phyloP scores from a whole-genome alignment of 2,329 filamentous ascomycete genomes.

The Cladosporium sp. region DNA sequence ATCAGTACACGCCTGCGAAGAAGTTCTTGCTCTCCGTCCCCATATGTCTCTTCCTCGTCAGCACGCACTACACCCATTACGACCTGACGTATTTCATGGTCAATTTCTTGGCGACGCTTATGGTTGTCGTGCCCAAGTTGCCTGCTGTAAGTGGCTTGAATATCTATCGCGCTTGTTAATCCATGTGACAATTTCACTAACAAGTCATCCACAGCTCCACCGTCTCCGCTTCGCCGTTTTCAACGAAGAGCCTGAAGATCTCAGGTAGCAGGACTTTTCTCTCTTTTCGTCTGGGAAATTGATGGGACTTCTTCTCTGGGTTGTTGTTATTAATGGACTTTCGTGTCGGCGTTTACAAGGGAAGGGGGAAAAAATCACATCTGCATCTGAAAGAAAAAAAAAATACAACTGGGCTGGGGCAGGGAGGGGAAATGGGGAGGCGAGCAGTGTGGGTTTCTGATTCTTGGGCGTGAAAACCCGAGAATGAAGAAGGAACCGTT shows the following conservation, averaged over 20 bases:
- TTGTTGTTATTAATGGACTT: too few species aligned
- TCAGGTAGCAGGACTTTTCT: slow-evolving; percentile 18
- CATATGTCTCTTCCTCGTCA: slow-evolving; percentile 89
- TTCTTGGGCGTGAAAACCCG: too few species aligned
- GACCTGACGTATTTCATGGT: slow-evolving; percentile 95
- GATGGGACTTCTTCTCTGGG: too few species aligned
- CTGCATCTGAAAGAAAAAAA: too few species aligned
- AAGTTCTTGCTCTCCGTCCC: slow-evolving; percentile 96
- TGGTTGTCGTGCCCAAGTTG: slow-evolving; percentile 92
- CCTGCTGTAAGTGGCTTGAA: slow-evolving; percentile 68
- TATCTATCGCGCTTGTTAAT: not conserved
- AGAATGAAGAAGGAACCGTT: too few species aligned
- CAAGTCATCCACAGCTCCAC: slow-evolving; percentile 27
- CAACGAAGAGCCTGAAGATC: slow-evolving; percentile 28
- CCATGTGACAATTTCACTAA: slow-evolving; percentile 14
- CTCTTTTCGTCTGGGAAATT: too few species aligned
- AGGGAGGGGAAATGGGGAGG: too few species aligned
- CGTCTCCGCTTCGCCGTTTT: slow-evolving; percentile 35
- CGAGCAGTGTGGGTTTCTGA: too few species aligned
- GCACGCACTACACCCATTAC: slow-evolving; percentile 99
- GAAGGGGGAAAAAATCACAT: too few species aligned
- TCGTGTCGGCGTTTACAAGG: too few species aligned
- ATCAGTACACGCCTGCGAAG: slow-evolving; percentile 97
- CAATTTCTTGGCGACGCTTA: slow-evolving; percentile 89
- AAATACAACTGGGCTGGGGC: too few species aligned